These are phyloP conservation scores for barley (Hordeum vulgare) DNA, from an alignment of 176 grass and related monocot species.

Conservation along the genomic window DNA sequence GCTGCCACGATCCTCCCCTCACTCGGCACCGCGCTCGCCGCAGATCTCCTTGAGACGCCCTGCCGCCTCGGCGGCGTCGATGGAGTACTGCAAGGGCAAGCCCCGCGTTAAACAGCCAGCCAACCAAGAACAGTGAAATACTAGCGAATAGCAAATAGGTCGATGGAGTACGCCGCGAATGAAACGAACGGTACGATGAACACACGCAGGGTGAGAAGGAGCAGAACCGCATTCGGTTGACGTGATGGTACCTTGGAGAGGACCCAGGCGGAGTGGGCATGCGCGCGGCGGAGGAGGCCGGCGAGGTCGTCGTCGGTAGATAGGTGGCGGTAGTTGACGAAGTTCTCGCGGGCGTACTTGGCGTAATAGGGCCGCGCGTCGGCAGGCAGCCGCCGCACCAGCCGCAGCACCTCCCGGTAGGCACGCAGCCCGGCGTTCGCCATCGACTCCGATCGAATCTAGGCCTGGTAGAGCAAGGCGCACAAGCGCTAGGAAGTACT, in stretches of 20 bases:
- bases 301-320: constrained; percentile 59
- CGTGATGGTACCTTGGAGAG: constrained; percentile 59
- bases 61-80: constrained; percentile 44
- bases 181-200: not conserved
- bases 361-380: constrained; percentile 71
- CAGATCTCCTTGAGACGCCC: constrained; percentile 53
- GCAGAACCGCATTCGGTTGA: not conserved
- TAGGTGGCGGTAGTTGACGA: constrained; percentile 90
- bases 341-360: constrained; percentile 91
- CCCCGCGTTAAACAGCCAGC: not conserved
- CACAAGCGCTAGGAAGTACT: not conserved
- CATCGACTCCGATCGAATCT: constrained; percentile 16
- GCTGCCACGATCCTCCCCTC: not conserved
- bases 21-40: not conserved
- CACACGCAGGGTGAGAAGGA: not conserved
- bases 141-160: not conserved
- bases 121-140: not conserved
- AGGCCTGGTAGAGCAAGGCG: not conserved
- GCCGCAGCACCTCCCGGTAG: constrained; percentile 75
- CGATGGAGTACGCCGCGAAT: not conserved
- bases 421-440: constrained; percentile 45
- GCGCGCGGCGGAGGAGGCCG: constrained; percentile 72
- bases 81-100: constrained; percentile 74
- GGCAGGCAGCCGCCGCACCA: constrained; percentile 68
- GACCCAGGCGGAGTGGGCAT: constrained; percentile 82